Base-by-base conservation (phyloP, 202 grass and related monocot species). In the Tripidium arundinaceum region DNA sequence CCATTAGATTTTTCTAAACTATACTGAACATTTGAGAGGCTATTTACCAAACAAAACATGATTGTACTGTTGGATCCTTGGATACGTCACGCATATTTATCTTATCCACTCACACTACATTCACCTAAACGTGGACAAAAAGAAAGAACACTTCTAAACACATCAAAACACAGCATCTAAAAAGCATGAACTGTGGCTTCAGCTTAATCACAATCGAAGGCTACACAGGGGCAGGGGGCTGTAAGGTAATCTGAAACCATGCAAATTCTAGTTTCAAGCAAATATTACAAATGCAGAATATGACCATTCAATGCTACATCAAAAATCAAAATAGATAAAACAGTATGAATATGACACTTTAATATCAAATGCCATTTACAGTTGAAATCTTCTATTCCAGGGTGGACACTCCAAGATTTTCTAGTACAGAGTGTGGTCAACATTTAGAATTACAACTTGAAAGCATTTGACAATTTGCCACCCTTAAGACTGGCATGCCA, bases 391-490 rank as follows among this genome's bases (percentile, higher is more conserved):
- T 28, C 59, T 7, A 29, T 62, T 62, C 5, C 59, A 58, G 54
- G 54, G 54, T 25, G 54, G 54, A 58, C 54, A 58, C 24, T 24
- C 16, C n/a, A 81, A 81, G 24, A 77, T 64, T 86, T 26, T 39
- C 22, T 82, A 77, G 78, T 58, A 76, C 47, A 19, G 13, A 4
- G 16, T 8, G 6, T 61, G 8, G 21, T 54, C 65, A 78, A 10
- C 4, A 14, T 36, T 18, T 57, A 83, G 27, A 59, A 19, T 71
- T 50, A 61, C 58, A 61, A 28, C 22, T 24, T 57, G 52, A 57
- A 57, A 24, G 25, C 24, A 61, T 28, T 61, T 28, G 11, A 14
- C 5, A 61, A 28, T 61, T 27, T 28, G 25, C 11, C 24, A 61
- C 11, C 4, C 8, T 11, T 57, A 57, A 57, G 52, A 57, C 21